phyloP scores from a whole-genome alignment of 768 basidiomycete genomes.

The Pleurotus eryngii region DNA sequence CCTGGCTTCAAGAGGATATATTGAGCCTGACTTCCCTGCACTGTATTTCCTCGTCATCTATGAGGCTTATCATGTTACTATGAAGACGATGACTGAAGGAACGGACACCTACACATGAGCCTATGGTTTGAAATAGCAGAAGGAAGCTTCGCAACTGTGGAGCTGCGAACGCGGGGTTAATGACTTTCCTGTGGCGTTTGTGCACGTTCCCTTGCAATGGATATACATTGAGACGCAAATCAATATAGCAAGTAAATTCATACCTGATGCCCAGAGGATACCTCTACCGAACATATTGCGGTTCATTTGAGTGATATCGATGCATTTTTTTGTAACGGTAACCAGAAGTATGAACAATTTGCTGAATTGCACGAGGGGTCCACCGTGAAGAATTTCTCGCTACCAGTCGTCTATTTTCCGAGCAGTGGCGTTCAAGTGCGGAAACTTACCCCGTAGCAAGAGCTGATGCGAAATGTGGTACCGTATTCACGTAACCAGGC shows the following conservation, averaged over 20 bases:
- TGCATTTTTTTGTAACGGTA: slow-evolving; percentile 26
- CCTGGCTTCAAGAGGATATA: slow-evolving; percentile 23
- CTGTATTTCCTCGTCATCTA: slow-evolving; percentile 19
- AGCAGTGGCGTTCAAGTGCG: neutral
- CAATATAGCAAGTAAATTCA: neutral
- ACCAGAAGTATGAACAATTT: slow-evolving; percentile 27
- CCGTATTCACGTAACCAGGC: slow-evolving; percentile 24
- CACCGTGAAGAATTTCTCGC: slow-evolving; percentile 26
- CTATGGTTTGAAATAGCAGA: slow-evolving; percentile 22
- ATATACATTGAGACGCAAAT: neutral
- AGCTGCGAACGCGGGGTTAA: slow-evolving; percentile 25
- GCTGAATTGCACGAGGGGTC: slow-evolving; percentile 31
- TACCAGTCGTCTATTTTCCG: slow-evolving; percentile 5
- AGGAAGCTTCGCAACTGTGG: slow-evolving; percentile 15
- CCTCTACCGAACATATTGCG: slow-evolving; percentile 23
- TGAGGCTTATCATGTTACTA: neutral
- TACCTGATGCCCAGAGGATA: slow-evolving; percentile 27
- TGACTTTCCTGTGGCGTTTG: slow-evolving; percentile 26
- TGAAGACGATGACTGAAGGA: neutral
- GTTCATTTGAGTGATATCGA: slow-evolving; percentile 14
- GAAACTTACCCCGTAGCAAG: slow-evolving; percentile 2
- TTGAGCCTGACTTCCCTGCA: slow-evolving; percentile 17
- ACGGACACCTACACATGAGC: slow-evolving; percentile 17
- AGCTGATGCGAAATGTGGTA: slow-evolving; percentile 15
- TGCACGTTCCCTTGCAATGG: slow-evolving; percentile 16